Evolutionary conservation across 2,329 filamentous ascomycete genomes (phyloP).

Genomic region (Graphilbum sp.): DNA sequence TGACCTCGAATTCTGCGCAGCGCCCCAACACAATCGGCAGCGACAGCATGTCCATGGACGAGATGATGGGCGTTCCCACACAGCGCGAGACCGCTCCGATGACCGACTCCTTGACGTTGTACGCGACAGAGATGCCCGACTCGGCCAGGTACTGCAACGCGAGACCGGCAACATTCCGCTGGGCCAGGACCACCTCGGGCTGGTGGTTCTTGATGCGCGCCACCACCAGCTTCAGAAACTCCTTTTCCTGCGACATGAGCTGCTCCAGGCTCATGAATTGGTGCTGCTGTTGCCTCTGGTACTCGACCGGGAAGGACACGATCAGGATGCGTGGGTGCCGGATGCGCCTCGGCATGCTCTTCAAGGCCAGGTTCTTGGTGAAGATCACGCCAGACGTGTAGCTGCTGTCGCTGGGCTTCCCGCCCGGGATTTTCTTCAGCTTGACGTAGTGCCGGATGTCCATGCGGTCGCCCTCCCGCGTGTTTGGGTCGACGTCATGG

Average conservation of each 20-base stretch:
- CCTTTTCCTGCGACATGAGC: slow-evolving; percentile 89
- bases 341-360: slow-evolving; percentile 87
- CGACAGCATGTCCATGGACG: slow-evolving; percentile 85
- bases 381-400: slow-evolving; percentile 96
- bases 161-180: slow-evolving; percentile 82
- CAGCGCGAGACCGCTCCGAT: slow-evolving; percentile 89
- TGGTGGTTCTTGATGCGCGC: slow-evolving; percentile 75
- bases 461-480: slow-evolving; percentile 82
- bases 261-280: slow-evolving; percentile 98
- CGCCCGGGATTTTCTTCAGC: slow-evolving; percentile 87
- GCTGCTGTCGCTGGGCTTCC: slow-evolving; percentile 76
- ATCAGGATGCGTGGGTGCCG: slow-evolving; percentile 74
- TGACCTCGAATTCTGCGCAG: slow-evolving; percentile 82
- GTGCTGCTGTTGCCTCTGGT: slow-evolving; percentile 70
- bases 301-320: slow-evolving; percentile 89
- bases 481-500: slow-evolving; percentile 86
- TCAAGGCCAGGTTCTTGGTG: slow-evolving; percentile 88
- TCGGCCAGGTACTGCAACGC: slow-evolving; percentile 78
- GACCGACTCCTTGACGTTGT: slow-evolving; percentile 93
- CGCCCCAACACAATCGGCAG: slow-evolving; percentile 60
- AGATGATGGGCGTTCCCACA: slow-evolving; percentile 81
- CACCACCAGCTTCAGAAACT: slow-evolving; percentile 82
- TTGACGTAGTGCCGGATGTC: slow-evolving; percentile 97
- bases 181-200: slow-evolving; percentile 76
- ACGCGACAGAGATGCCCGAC: slow-evolving; percentile 80